Evolutionary conservation across 164 flowering plant genomes (phyloP).

Genomic region (Magnolia officinalis): DNA sequence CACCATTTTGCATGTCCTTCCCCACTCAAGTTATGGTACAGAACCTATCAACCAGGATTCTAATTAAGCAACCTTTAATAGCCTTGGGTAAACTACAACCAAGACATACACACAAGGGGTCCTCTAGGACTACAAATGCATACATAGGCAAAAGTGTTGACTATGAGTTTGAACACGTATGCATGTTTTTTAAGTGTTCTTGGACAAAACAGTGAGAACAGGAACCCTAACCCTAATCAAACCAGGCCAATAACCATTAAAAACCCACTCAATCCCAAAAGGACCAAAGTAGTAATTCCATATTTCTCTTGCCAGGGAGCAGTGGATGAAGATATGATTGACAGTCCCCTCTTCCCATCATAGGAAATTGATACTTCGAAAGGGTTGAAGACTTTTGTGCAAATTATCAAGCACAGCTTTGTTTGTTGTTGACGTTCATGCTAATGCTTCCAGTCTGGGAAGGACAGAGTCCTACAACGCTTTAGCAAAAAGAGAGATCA

Average conservation of each 20-base stretch:
- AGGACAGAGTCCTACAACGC: background rate
- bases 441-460: background rate
- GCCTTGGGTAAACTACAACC: slow-evolving; percentile 8
- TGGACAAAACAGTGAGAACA: too few species aligned
- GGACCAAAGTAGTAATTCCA: too few species aligned
- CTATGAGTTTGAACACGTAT: too few species aligned
- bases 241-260: too few species aligned
- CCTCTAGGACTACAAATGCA: background rate
- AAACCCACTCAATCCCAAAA: too few species aligned
- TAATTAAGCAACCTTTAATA: background rate
- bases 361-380: too few species aligned
- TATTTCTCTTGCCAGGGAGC: too few species aligned
- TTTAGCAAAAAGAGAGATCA: background rate
- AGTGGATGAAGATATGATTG: background rate
- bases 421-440: too few species aligned
- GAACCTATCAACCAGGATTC: background rate
- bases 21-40: background rate
- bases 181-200: too few species aligned
- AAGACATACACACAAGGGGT: slow-evolving; percentile 4
- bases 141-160: too few species aligned
- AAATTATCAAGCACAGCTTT: background rate
- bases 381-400: background rate
- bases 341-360: too few species aligned
- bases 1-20: background rate
- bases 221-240: too few species aligned